phyloP scores from a whole-genome alignment of 805 yeast genomes.

The Sungouiozyma intestinalis region DNA sequence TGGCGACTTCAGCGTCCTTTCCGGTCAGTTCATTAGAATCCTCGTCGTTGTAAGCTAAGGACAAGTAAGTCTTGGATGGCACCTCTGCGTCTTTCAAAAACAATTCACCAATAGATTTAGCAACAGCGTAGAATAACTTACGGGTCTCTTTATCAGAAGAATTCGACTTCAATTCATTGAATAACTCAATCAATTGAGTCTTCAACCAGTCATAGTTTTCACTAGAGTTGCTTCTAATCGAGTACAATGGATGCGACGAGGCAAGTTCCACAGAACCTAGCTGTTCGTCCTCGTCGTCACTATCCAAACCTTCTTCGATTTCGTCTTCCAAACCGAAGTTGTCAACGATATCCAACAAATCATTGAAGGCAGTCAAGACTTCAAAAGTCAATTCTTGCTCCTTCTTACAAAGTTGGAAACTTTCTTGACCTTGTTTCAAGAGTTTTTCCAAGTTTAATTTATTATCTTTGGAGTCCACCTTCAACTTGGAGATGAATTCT shows the following conservation, averaged over 20 bases:
- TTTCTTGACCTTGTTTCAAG: constrained; percentile 37
- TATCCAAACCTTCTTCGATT: constrained; percentile 49
- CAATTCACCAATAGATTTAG: constrained; percentile 50
- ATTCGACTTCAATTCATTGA: constrained; percentile 5
- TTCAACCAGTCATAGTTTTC: constrained; percentile 44
- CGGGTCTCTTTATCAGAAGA: constrained; percentile 4
- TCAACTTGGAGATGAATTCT: constrained; percentile 44
- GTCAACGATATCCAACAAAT: constrained; percentile 54
- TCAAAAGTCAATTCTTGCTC: constrained; percentile 36
- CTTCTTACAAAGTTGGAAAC: constrained; percentile 27
- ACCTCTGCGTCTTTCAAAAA: constrained; percentile 55
- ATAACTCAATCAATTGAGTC: constrained; percentile 17
- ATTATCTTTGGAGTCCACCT: constrained; percentile 27
- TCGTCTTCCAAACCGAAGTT: constrained; percentile 46
- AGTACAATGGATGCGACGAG: constrained; percentile 14
- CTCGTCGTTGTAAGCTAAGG: constrained; percentile 49
- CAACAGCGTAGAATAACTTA: constrained; percentile 32
- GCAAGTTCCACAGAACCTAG: background rate
- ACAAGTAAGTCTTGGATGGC: constrained; percentile 44
- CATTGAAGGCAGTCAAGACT: constrained; percentile 50
- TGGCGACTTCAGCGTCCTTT: constrained; percentile 19
- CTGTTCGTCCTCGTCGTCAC: constrained; percentile 43
- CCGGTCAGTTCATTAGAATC: constrained; percentile 9
- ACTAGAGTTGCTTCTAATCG: constrained; percentile 35
- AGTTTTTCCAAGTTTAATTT: constrained; percentile 29